Conservation (phyloP, 441 rosid genomes). For the Geranium incanum region DNA sequence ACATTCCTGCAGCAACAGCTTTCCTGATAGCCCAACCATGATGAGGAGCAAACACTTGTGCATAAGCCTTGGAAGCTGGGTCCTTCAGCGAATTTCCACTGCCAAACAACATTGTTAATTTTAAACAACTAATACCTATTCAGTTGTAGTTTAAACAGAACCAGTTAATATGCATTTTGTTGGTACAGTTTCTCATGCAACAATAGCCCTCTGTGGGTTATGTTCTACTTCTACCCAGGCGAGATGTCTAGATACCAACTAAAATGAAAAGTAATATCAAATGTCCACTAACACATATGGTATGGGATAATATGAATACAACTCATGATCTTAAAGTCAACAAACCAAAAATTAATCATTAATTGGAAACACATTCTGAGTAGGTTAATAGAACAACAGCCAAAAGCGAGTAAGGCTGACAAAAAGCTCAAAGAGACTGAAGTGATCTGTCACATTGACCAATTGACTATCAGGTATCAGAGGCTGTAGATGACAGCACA, state of each 20-base stretch:
- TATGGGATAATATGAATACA: no score
- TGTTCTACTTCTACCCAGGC: no score
- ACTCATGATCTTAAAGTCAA: not conserved
- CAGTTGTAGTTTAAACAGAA: not conserved
- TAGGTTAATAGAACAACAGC: not conserved
- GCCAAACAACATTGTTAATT: constrained; percentile 18
- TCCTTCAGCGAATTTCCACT: constrained; percentile 73
- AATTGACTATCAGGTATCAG: not conserved
- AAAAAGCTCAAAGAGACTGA: not conserved
- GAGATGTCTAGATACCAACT: no score
- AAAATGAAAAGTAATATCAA: no score
- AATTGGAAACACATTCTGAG: not conserved
- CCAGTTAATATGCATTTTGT: no score
- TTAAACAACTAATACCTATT: not conserved
- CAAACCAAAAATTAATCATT: not conserved
- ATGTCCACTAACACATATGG: no score
- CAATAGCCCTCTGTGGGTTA: no score
- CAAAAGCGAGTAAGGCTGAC: not conserved
- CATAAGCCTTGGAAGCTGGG: constrained; percentile 84
- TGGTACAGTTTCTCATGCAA: not conserved
- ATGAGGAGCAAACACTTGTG: constrained; percentile 84
- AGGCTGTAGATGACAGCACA: not conserved
- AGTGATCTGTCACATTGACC: not conserved
- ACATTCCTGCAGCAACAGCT: constrained; percentile 92
- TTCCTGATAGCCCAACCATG: constrained; percentile 91